Conservation (phyloP, 345 rosid species). For the Draba incana region DNA sequence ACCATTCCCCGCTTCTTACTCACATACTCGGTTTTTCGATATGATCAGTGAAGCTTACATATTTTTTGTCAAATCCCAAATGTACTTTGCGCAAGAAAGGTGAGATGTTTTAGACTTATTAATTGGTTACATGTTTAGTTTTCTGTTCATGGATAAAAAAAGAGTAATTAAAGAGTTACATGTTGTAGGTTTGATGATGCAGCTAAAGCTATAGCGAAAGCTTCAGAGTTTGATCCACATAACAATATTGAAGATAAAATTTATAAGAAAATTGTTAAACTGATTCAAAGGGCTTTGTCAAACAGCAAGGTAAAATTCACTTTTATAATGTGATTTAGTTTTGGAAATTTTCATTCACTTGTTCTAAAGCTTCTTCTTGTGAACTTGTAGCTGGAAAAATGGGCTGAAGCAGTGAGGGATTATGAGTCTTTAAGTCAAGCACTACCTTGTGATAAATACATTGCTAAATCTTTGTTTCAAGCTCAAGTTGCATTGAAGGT, state of each 20-base stretch:
- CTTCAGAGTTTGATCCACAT: too few species aligned
- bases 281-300: too few species aligned
- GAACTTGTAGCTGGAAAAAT: conserved; percentile 59
- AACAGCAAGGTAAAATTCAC: too few species aligned
- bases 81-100: conserved; percentile 83
- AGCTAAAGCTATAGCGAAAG: too few species aligned
- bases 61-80: conserved; percentile 62
- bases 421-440: conserved; percentile 72
- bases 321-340: too few species aligned
- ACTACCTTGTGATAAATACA: conserved; percentile 65
- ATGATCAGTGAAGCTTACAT: conserved; percentile 73
- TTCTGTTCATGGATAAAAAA: too few species aligned
- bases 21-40: conserved; percentile 56
- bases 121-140: too few species aligned
- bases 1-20: conserved; percentile 42
- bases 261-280: too few species aligned
- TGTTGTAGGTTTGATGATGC: too few species aligned
- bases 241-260: too few species aligned
- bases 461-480: conserved; percentile 78
- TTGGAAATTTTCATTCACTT: too few species aligned
- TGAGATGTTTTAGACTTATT: conserved; percentile 39
- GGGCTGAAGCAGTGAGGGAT: conserved; percentile 80
- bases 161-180: too few species aligned
- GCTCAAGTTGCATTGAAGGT: conserved; percentile 81
- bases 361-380: conserved; percentile 7